Conservation (phyloP, 2,329 filamentous ascomycete species). For the Parascedosporium putredinis region DNA sequence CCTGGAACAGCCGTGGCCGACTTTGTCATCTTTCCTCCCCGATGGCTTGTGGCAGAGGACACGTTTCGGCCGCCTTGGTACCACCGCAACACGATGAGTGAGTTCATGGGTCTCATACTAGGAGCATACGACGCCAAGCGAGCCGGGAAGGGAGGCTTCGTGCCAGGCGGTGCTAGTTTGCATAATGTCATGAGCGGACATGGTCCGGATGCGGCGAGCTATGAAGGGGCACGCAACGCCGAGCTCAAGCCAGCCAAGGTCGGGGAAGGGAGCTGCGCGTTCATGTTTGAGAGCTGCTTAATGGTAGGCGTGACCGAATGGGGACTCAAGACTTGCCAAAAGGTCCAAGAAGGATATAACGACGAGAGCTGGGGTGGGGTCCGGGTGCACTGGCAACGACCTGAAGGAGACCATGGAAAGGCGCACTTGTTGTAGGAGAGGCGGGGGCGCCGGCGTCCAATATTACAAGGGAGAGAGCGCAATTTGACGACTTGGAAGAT, state of each 20-base stretch:
- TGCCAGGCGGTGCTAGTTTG: slow-evolving; percentile 48
- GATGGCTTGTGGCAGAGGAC: slow-evolving; percentile 59
- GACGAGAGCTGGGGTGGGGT: slow-evolving; percentile 70
- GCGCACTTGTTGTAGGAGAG: slow-evolving; percentile 19
- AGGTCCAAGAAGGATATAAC: slow-evolving; percentile 59
- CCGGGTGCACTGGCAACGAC: slow-evolving; percentile 49
- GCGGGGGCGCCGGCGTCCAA: too few species aligned
- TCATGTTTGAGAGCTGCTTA: slow-evolving; percentile 59
- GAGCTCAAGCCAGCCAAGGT: slow-evolving; percentile 46
- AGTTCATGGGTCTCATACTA: slow-evolving; percentile 52
- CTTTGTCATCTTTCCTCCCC: slow-evolving; percentile 63
- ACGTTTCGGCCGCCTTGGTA: slow-evolving; percentile 66
- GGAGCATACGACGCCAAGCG: slow-evolving; percentile 53
- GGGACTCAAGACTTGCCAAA: slow-evolving; percentile 49
- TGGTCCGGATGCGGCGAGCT: slow-evolving; percentile 48
- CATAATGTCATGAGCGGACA: slow-evolving; percentile 65
- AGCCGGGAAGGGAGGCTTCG: slow-evolving; percentile 41
- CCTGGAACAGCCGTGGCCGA: slow-evolving; percentile 57
- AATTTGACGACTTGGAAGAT: too few species aligned
- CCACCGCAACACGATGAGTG: slow-evolving; percentile 58
- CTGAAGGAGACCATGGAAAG: slow-evolving; percentile 20
- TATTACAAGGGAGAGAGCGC: too few species aligned
- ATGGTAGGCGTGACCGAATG: slow-evolving; percentile 66
- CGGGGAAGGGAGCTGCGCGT: slow-evolving; percentile 51
- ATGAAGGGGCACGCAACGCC: slow-evolving; percentile 44